Base-by-base conservation (phyloP, 495 filamentous ascomycete species). In the Polyplosphaeria fusca region DNA sequence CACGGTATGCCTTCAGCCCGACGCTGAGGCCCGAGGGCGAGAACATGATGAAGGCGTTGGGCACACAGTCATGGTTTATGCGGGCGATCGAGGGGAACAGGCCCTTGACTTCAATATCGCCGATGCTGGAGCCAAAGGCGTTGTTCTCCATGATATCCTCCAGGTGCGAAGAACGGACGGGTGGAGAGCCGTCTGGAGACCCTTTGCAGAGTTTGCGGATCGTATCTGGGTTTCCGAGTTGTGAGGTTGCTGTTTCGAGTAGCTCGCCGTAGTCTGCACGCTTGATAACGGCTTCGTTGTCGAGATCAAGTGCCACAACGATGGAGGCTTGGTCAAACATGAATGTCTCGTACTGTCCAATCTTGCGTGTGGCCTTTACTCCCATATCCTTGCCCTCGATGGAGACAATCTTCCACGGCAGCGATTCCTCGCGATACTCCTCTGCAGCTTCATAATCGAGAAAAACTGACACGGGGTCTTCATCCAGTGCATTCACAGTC, bases 1-100 rank as follows among this genome's bases (percentile, higher is more conserved):
- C 49, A 20, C 57, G 57, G 35, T 54, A 60, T 2, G 57, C 41
- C 44, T 60, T 60, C n/a, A 60, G 19, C 1, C 26, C 57, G 3
- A 60, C 49, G 22, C 41, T 47, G 28, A 54, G 16, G 2, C 57
- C 57, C 13, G 30, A 19, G 14, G n/a, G 48, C 20, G 57, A 60
- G 26, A 60, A 54, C n/a, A 60, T 30, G 16, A 60, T 50, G 44
- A 60, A 60, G 11, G 57, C 16, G 18, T 47, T 55, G 0, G 57
- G 57, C 23, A 53, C 37, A 26, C 57, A 60, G 0, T 14, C 57
- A 23, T 60, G 57, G 23, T 60, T 60, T 24, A 60, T 60, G 16
- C 50, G 13, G 11, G 55, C 26, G n/a, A 47, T 30, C 14, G 35
- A 12, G 23, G 57, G 57, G 44, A 54, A 60, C 49, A 60, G 18